Evolutionary conservation across 176 grass and related monocot genomes (phyloP).

Genomic region (Avena sativa): DNA sequence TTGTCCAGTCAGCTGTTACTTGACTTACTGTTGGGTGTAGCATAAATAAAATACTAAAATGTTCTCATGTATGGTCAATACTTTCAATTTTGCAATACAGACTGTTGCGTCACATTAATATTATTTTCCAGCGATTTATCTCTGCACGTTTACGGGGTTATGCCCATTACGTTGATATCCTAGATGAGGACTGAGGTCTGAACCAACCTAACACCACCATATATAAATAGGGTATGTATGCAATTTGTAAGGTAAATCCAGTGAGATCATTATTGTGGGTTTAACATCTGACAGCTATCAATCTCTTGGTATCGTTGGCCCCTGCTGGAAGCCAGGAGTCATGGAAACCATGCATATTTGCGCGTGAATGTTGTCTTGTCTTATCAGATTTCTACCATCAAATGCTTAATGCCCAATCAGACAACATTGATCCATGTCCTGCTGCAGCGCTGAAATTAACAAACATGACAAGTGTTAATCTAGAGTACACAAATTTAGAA

Average conservation of each 20-base stretch:
- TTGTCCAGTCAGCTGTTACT: constrained; percentile 14
- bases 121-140: constrained; percentile 8
- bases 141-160: background rate
- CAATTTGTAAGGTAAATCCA: background rate
- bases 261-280: background rate
- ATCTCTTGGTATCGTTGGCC: background rate
- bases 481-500: background rate
- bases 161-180: background rate
- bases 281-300: background rate
- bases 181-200: background rate
- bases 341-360: background rate
- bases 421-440: background rate
- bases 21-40: background rate
- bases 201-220: background rate
- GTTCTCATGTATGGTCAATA: constrained; percentile 7
- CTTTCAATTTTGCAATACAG: background rate
- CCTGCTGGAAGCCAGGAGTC: too few species aligned
- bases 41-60: constrained; percentile 20
- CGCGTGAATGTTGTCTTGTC: background rate
- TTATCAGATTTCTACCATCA: background rate
- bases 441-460: background rate
- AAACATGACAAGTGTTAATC: background rate
- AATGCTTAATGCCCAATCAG: background rate
- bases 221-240: background rate
- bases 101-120: background rate